Evolutionary conservation across 1,284 basidiomycete genomes (phyloP).

Genomic region (Prillingera fragicola): DNA sequence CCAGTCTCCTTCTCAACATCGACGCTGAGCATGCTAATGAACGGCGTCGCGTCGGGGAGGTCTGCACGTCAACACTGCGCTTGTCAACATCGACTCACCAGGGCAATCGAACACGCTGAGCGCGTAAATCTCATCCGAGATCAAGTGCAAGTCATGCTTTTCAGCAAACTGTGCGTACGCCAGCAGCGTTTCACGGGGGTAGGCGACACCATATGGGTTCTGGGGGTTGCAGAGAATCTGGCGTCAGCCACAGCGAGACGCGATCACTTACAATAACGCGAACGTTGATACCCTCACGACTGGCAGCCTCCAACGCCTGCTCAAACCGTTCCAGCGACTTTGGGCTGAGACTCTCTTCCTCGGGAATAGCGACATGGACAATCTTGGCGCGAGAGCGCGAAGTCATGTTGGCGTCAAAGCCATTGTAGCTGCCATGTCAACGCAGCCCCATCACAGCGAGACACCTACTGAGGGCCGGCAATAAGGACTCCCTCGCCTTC

Average conservation of each 20-base stretch:
- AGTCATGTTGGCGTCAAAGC: conserved; percentile 28
- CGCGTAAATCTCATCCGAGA: conserved; percentile 50
- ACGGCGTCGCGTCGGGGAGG: conserved; percentile 31
- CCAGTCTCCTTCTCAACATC: conserved; percentile 47
- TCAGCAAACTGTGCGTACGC: conserved; percentile 49
- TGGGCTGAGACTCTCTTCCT: conserved; percentile 1
- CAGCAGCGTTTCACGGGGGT: conserved; percentile 44
- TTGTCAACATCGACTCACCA: conserved; percentile 15
- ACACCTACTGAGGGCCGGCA: conserved; percentile 26
- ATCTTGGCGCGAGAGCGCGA: conserved; percentile 3
- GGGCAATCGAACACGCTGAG: conserved; percentile 43
- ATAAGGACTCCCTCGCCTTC: conserved; percentile 34
- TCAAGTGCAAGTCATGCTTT: conserved; percentile 47
- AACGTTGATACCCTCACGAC: conserved; percentile 25
- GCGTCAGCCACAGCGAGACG: background rate
- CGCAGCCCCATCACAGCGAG: background rate
- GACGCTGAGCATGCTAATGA: conserved; percentile 47
- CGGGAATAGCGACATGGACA: conserved; percentile 9
- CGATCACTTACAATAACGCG: conserved; percentile 30
- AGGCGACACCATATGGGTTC: conserved; percentile 47
- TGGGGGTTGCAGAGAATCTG: conserved; percentile 49
- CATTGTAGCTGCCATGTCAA: conserved; percentile 27
- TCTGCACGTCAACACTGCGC: conserved; percentile 14
- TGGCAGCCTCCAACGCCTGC: conserved; percentile 19
- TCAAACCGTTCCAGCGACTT: conserved; percentile 12